Base-by-base conservation (phyloP, 2,329 filamentous ascomycete species). In the Fusarium sublunatum region DNA sequence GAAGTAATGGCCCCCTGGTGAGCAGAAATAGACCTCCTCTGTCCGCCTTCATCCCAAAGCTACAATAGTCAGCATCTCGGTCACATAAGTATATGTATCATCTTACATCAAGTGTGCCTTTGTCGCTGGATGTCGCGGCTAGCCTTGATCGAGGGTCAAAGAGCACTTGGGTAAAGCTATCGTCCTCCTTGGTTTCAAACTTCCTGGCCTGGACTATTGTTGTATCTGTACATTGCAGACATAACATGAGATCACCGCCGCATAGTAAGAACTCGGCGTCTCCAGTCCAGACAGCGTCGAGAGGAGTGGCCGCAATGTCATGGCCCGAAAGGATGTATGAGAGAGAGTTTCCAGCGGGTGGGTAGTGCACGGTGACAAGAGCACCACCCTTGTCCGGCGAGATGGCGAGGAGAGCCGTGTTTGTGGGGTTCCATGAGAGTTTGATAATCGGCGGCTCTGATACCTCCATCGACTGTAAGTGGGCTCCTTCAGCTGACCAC, bases 401-500 rank as follows among this genome's bases (percentile, higher is more conserved):
- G 40, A 89, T 81, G 59, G 82, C 81, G 12, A 89, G 76, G 29
- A 88, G 79, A n/a, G 80, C 79, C 1, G 79, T 78, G 59, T 83
- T 83, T 61, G 75, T 80, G 2, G 82, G 82, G 69, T 86, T 88
- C 86, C 87, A 89, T 42, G 81, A 80, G 22, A 89, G 76, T 71
- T 86, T 87, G 67, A 87, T 82, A 43, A 89, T 78, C 12, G 86
- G 86, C n/a, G 85, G 81, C 64, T 88, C 86, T 34, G 84, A 77
- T 25, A 84, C 79, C 63, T 86, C 82, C 72, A 86, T 83, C 22
- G 81, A 78, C 44, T 86, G 79, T 24, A 86, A 66, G 47, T 79
- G 77, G 25, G 76, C 77, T 15, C 86, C 86, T 56, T 86, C 83
- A 2, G 77, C 76, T 8, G 79, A 78, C 82, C 84, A 88, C 15